phyloP scores from a whole-genome alignment of 1,139 yeast genomes.

The Pneumocystis sp. region DNA sequence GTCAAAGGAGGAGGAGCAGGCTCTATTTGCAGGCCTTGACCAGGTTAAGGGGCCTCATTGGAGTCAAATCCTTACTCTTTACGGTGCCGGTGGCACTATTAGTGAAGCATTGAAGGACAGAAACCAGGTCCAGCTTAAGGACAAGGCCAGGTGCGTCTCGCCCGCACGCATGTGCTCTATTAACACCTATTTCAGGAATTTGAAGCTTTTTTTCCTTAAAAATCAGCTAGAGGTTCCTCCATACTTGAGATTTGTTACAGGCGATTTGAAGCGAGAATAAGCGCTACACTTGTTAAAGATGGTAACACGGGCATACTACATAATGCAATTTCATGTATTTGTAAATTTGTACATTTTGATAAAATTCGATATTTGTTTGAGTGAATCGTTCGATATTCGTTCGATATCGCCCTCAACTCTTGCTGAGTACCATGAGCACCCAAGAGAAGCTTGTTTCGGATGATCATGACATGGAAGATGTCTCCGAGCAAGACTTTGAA shows the following conservation, averaged over 20 bases:
- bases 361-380: not conserved
- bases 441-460: not conserved
- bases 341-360: not conserved
- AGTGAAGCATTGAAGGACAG: conserved; percentile 74
- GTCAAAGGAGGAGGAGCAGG: conserved; percentile 80
- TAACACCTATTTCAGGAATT: conserved; percentile 50
- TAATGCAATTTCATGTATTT: not conserved
- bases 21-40: conserved; percentile 66
- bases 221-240: conserved; percentile 1
- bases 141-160: conserved; percentile 91
- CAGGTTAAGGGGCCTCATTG: conserved; percentile 74
- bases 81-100: conserved; percentile 83
- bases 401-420: not conserved
- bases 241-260: conserved; percentile 58
- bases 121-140: conserved; percentile 81
- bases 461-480: not conserved
- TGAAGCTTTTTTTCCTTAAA: not conserved
- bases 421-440: not conserved
- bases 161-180: conserved; percentile 27
- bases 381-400: not conserved
- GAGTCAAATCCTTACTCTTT: conserved; percentile 66
- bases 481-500: not conserved
- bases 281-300: not conserved
- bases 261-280: conserved; percentile 41
- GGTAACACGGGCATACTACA: not conserved